Conservation (phyloP, 2,329 filamentous ascomycete species). For the Diaporthe velutina region DNA sequence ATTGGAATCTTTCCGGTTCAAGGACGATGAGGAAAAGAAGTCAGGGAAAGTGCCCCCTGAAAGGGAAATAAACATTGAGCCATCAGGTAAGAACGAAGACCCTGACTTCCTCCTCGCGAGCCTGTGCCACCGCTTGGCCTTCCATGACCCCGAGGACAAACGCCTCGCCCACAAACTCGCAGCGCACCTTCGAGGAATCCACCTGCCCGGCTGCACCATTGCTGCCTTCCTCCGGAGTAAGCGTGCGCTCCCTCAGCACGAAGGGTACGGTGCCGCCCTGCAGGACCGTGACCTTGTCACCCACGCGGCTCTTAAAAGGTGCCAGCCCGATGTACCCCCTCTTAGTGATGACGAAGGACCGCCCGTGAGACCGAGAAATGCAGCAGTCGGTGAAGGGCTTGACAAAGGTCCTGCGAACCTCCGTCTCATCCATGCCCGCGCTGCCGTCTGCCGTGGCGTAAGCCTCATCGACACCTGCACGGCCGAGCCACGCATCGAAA, state of each 20-base stretch:
- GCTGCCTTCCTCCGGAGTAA: background rate
- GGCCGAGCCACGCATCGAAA: conserved; percentile 16
- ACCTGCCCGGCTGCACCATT: background rate
- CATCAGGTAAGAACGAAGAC: conserved; percentile 8
- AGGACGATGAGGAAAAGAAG: background rate
- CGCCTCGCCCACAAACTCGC: conserved; percentile 18
- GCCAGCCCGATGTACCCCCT: background rate
- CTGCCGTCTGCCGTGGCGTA: background rate
- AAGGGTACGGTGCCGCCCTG: conserved; percentile 26
- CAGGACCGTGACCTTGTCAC: conserved; percentile 13
- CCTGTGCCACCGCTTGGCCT: background rate
- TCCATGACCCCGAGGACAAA: conserved; percentile 25
- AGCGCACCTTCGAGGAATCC: background rate
- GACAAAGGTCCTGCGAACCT: conserved; percentile 12
- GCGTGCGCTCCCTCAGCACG: background rate
- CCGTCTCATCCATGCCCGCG: background rate
- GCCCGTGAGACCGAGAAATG: background rate
- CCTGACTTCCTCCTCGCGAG: background rate
- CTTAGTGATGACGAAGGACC: conserved; percentile 11
- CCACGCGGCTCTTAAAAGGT: background rate
- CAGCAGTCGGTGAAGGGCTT: conserved; percentile 25
- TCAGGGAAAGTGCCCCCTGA: background rate
- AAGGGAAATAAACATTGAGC: too few relatives aligned
- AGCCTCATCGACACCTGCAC: background rate
- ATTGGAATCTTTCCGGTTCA: background rate